Conservation (phyloP, 2,329 filamentous ascomycete genomes). For the Penicillium nordicum region DNA sequence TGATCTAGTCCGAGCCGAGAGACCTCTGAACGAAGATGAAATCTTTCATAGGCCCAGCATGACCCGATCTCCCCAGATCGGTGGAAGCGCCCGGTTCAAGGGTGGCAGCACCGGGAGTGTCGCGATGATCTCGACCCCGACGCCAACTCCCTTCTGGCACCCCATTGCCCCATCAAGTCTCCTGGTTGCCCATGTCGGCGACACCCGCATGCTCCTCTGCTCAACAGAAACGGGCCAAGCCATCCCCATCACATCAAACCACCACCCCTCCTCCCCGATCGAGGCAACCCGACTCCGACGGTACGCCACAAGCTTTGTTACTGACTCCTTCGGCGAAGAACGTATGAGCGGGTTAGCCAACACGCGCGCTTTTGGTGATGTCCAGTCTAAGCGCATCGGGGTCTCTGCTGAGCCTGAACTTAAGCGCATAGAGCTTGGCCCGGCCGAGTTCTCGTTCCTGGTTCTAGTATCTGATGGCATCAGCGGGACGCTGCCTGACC, state of each 20-base stretch:
- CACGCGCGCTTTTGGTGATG: constrained; percentile 89
- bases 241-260: constrained; percentile 79
- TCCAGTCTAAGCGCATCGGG: constrained; percentile 84
- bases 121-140: constrained; percentile 87
- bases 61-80: constrained; percentile 54
- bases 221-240: constrained; percentile 77
- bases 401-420: constrained; percentile 94
- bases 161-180: constrained; percentile 80
- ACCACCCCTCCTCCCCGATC: constrained; percentile 82
- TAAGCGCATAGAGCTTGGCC: constrained; percentile 69
- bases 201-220: constrained; percentile 87
- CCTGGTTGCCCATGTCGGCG: constrained; percentile 85
- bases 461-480: constrained; percentile 88
- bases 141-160: constrained; percentile 91
- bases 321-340: constrained; percentile 96
- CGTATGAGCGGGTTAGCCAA: constrained; percentile 92
- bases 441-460: constrained; percentile 84
- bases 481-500: constrained; percentile 78
- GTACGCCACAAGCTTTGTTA: constrained; percentile 82
- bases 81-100: constrained; percentile 75
- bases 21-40: constrained; percentile 79
- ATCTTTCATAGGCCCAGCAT: constrained; percentile 65
- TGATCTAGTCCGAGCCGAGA: constrained; percentile 67
- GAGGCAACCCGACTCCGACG: constrained; percentile 81
- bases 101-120: constrained; percentile 91